Conservation (phyloP, 2,329 filamentous ascomycete genomes). For the Aotearoamyces nothofagi region DNA sequence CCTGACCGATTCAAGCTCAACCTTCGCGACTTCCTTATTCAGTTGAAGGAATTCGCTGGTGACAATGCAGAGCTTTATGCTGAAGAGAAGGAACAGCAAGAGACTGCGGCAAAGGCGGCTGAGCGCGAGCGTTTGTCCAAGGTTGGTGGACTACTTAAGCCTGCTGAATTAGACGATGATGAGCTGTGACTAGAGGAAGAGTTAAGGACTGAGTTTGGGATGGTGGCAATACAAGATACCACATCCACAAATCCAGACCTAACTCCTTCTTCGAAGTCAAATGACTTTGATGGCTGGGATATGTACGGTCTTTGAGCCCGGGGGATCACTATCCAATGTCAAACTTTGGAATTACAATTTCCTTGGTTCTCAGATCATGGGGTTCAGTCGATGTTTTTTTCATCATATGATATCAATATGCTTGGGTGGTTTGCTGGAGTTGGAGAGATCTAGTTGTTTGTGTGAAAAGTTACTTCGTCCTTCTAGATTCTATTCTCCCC, state of each 20-base stretch:
- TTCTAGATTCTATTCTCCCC: no score
- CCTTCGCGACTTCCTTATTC: constrained; percentile 92
- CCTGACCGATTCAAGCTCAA: constrained; percentile 92
- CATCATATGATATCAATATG: no score
- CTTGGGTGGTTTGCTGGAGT: no score
- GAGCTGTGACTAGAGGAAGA: constrained; percentile 74
- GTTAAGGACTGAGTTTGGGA: constrained; percentile 39
- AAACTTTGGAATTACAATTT: no score
- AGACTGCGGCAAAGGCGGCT: constrained; percentile 68
- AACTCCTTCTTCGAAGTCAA: constrained; percentile 9
- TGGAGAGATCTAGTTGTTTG: no score
- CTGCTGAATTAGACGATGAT: constrained; percentile 84
- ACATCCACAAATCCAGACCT: constrained; percentile 4
- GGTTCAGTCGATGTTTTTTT: no score
- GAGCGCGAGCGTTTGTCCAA: constrained; percentile 89
- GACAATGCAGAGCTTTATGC: constrained; percentile 90
- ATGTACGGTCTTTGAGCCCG: constrained; percentile 43
- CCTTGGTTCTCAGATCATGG: no score
- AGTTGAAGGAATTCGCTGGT: constrained; percentile 88
- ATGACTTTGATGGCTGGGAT: constrained; percentile 46
- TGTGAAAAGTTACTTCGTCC: no score
- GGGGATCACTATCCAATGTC: no score
- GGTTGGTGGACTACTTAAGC: constrained; percentile 90
- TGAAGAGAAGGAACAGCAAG: constrained; percentile 88
- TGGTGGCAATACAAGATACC: constrained; percentile 9